Conservation (phyloP, 176 grass and related monocot genomes). For the Bolboschoenus planiculmis region DNA sequence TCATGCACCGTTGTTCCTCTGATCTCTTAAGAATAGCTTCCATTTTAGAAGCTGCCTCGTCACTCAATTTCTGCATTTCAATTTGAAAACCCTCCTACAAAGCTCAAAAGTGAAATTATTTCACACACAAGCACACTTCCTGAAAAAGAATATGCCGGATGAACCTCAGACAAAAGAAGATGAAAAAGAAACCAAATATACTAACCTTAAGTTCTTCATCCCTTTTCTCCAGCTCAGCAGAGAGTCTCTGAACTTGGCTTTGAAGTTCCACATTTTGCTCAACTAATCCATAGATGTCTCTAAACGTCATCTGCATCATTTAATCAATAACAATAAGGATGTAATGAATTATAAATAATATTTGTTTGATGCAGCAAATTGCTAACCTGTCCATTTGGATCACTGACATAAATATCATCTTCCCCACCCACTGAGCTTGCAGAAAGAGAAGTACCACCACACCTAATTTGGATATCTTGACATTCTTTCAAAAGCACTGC, state of each 20-base stretch:
- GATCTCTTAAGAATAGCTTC: conserved; percentile 87
- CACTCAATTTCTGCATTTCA: conserved; percentile 63
- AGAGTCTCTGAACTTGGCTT: conserved; percentile 69
- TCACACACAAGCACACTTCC: neutral
- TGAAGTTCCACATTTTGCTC: conserved; percentile 85
- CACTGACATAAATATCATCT: conserved; percentile 16
- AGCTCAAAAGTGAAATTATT: neutral
- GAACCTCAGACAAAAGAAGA: neutral
- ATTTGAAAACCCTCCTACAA: conserved; percentile 75
- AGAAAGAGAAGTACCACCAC: conserved; percentile 44
- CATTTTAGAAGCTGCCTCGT: conserved; percentile 53
- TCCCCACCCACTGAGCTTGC: conserved; percentile 20
- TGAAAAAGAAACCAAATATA: neutral
- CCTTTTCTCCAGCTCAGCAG: conserved; percentile 53
- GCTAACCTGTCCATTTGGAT: conserved; percentile 34
- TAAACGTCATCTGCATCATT: conserved; percentile 72
- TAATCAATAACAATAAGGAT: conserved; percentile 11
- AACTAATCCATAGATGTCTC: conserved; percentile 74
- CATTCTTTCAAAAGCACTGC: conserved; percentile 91
- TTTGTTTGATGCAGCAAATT: neutral
- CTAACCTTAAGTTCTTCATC: conserved; percentile 70
- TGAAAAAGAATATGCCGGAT: conserved; percentile 1
- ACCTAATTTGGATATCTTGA: conserved; percentile 90
- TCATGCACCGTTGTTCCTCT: conserved; percentile 87
- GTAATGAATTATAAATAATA: neutral